Percentiles rank a stretch among this genome's conserved stretches.
Conservation (phyloP, 257 asterid genomes). For the Fraxinus americana region DNA sequence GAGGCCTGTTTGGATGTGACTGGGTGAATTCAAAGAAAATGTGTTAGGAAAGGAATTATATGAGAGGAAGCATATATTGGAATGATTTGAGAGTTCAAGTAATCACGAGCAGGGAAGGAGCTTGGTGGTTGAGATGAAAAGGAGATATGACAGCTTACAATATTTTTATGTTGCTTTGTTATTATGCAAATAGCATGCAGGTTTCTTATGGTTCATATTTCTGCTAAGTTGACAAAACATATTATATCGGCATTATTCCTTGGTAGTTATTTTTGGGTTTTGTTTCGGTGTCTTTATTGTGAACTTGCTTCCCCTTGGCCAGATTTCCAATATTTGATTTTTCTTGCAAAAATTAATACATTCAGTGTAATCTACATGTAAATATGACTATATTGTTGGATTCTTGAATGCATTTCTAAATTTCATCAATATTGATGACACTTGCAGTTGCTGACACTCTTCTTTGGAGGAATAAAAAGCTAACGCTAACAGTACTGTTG, state of each 20-base stretch:
- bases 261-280: neutral
- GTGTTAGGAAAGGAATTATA: neutral
- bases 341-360: neutral
- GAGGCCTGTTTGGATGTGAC: neutral
- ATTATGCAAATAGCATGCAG: neutral
- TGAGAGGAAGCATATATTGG: neutral
- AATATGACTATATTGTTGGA: neutral
- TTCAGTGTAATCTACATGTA: neutral
- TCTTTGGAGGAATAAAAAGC: slow-evolving; percentile 84
- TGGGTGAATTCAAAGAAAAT: neutral
- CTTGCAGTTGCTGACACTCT: slow-evolving; percentile 85
- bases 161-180: slow-evolving; percentile 5
- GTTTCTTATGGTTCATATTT: neutral
- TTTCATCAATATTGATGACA: slow-evolving; percentile 25
- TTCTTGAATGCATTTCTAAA: neutral
- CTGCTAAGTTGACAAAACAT: neutral
- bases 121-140: neutral
- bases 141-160: neutral
- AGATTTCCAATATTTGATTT: neutral
- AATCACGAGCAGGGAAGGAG: neutral
- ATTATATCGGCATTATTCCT: neutral
- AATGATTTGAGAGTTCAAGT: neutral
- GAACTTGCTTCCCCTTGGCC: neutral
- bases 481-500: slow-evolving; percentile 52
- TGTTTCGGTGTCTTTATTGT: neutral